phyloP scores from a whole-genome alignment of 2,329 filamentous ascomycete genomes.

The Colletotrichum eleusines region DNA sequence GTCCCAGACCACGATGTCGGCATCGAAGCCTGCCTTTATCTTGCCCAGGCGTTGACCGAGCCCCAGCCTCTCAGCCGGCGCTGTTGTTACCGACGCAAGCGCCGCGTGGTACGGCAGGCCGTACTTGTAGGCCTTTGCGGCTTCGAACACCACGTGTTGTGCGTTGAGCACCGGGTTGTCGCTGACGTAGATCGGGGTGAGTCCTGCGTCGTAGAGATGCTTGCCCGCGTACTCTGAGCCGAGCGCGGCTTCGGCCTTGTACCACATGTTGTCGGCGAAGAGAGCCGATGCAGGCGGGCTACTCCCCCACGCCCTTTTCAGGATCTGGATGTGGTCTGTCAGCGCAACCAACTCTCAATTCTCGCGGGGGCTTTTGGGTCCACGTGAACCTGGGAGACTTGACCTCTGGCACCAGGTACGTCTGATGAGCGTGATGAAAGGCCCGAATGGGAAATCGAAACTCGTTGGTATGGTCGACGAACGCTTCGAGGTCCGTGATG shows the following conservation, averaged over 20 bases:
- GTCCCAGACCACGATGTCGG: conserved; percentile 73
- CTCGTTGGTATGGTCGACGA: conserved; percentile 78
- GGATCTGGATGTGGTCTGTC: conserved; percentile 52
- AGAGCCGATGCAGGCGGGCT: conserved; percentile 68
- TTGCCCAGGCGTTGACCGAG: conserved; percentile 70
- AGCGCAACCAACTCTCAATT: background rate
- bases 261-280: conserved; percentile 80
- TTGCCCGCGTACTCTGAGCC: conserved; percentile 76
- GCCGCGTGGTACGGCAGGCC: conserved; percentile 72
- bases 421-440: conserved; percentile 78
- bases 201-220: conserved; percentile 71
- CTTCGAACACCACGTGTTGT: conserved; percentile 76
- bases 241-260: conserved; percentile 75
- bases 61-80: conserved; percentile 69
- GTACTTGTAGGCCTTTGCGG: conserved; percentile 70
- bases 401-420: conserved; percentile 74
- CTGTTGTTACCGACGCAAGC: conserved; percentile 68
- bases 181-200: conserved; percentile 75
- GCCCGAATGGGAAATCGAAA: conserved; percentile 75
- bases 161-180: conserved; percentile 79
- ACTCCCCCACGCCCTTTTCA: conserved; percentile 68
- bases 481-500: conserved; percentile 75
- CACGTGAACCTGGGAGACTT: conserved; percentile 25
- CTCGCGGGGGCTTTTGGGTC: background rate
- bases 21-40: conserved; percentile 71